These are phyloP conservation scores for Trebouxia sp. DNA, from an alignment of 139 green algal species.

Conservation along the genomic window DNA sequence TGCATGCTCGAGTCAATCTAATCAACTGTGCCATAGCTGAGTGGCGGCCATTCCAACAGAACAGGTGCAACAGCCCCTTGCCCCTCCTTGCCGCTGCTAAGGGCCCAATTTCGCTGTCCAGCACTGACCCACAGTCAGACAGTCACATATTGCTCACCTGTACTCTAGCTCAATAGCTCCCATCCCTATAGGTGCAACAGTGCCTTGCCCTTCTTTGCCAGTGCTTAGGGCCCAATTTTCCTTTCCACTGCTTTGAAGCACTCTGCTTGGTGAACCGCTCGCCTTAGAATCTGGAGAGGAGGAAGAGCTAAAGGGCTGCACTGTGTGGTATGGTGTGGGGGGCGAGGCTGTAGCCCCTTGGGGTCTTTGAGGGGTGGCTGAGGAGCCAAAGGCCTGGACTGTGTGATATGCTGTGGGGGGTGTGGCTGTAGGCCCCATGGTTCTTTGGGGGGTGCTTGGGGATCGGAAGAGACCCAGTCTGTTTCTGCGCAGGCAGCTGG, in stretches of 20 bases:
- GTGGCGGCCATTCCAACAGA: no score
- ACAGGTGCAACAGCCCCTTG: no score
- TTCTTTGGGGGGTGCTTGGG: neutral
- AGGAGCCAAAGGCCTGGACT: neutral
- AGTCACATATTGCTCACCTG: neutral
- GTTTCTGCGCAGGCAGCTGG: slow-evolving; percentile 9
- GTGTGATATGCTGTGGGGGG: slow-evolving; percentile 2
- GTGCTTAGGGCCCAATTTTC: slow-evolving; percentile 17
- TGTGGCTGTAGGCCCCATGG: neutral
- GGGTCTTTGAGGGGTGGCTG: neutral
- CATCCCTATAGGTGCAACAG: neutral
- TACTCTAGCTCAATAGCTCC: slow-evolving; percentile 26
- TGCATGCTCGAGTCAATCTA: no score
- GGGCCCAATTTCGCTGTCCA: no score
- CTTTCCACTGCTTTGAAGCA: slow-evolving; percentile 3
- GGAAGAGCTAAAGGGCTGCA: neutral
- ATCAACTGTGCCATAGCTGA: no score
- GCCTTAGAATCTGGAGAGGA: neutral
- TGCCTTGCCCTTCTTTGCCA: neutral
- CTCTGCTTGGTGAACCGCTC: neutral
- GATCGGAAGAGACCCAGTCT: neutral
- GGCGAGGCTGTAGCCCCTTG: neutral
- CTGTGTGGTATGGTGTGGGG: neutral
- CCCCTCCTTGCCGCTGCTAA: no score
- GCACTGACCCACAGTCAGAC: no score